Evolutionary conservation across 2,329 filamentous ascomycete species (phyloP).

Genomic region (Talaromyces sp.): DNA sequence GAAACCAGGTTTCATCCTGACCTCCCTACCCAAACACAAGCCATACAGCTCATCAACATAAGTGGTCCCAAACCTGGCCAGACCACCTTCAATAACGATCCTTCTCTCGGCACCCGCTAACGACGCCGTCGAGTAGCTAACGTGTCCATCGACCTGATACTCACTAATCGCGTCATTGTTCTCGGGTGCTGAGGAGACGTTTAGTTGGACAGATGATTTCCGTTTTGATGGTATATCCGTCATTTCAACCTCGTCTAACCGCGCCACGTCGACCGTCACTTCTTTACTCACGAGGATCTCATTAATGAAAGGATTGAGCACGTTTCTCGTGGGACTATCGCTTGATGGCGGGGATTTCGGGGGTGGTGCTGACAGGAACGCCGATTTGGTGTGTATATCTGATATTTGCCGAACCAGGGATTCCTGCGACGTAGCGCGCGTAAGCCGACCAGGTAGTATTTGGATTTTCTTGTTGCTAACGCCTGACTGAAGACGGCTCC

Average conservation of each 20-base stretch:
- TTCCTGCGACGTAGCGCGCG: conserved; percentile 10
- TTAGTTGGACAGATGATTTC: neutral
- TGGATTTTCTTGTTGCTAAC: neutral
- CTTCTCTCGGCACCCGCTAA: conserved; percentile 1
- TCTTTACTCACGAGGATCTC: conserved; percentile 17
- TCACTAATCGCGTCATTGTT: neutral
- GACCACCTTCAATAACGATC: conserved; percentile 13
- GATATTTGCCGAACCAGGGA: conserved; percentile 5
- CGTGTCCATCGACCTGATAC: conserved; percentile 1
- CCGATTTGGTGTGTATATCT: neutral
- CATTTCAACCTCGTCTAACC: conserved; percentile 12
- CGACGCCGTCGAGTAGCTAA: neutral
- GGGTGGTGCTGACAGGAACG: neutral
- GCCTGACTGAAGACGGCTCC: neutral
- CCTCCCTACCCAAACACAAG: conserved; percentile 12
- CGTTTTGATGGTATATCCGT: neutral
- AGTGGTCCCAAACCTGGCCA: conserved; percentile 5
- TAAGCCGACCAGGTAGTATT: neutral
- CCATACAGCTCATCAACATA: conserved; percentile 18
- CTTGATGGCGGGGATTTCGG: neutral
- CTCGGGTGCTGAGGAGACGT: neutral
- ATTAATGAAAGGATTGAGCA: neutral
- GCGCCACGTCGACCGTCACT: conserved; percentile 16
- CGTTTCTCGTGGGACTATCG: neutral
- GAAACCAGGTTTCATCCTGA: conserved; percentile 13